A percentile compares a stretch with the other conserved stretches of the same genome.
Evolutionary conservation across 306 rosid species (phyloP).

Genomic region (Vigna trinervia): DNA sequence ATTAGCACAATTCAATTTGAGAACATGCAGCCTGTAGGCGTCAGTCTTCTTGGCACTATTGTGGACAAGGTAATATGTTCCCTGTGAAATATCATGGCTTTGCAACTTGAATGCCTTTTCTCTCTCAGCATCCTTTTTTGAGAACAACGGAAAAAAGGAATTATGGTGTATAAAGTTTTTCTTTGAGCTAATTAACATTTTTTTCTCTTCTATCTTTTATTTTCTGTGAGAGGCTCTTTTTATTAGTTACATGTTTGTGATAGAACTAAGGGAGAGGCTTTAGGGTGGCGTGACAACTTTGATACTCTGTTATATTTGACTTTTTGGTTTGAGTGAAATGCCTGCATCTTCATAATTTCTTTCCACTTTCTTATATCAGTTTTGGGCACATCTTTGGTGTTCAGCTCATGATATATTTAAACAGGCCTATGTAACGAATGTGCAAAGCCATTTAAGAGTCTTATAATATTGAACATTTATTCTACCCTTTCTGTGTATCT

Average conservation of each 20-base stretch:
- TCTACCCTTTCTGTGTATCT: background rate
- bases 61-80: slow-evolving; percentile 78
- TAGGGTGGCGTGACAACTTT: slow-evolving; percentile 1
- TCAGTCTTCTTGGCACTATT: slow-evolving; percentile 79
- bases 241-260: slow-evolving; percentile 15
- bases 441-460: slow-evolving; percentile 17
- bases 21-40: slow-evolving; percentile 94
- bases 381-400: slow-evolving; percentile 6
- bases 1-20: slow-evolving; percentile 97
- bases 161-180: background rate
- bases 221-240: background rate
- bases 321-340: slow-evolving; percentile 13
- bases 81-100: slow-evolving; percentile 30
- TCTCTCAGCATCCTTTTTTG: background rate
- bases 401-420: slow-evolving; percentile 19
- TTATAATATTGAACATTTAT: slow-evolving; percentile 3
- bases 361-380: slow-evolving; percentile 5
- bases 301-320: slow-evolving; percentile 30
- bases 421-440: background rate
- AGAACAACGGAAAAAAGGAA: background rate
- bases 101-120: slow-evolving; percentile 23
- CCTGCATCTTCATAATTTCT: slow-evolving; percentile 10
- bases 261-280: slow-evolving; percentile 29
- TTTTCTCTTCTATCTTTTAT: background rate
- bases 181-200: slow-evolving; percentile 20